Percentiles rank a stretch among this genome's conserved stretches.
Conservation (phyloP, 345 rosid genomes). For the Corchorus capsularis region DNA sequence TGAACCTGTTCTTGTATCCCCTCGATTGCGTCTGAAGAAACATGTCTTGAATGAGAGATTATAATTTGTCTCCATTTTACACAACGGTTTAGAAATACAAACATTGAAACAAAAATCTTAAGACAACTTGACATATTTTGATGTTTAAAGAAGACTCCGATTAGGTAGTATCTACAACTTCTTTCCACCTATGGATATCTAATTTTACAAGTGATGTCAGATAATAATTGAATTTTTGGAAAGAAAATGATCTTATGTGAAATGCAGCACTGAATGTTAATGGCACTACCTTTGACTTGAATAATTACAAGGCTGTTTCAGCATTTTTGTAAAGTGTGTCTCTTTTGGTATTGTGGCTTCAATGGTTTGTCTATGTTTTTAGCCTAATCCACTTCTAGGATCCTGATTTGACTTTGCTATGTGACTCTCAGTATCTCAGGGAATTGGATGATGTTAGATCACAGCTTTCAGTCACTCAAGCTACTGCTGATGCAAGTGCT, state of each 20-base stretch:
- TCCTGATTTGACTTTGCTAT: conserved; percentile 20
- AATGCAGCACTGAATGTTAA: background rate
- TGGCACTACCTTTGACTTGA: background rate
- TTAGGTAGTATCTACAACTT: background rate
- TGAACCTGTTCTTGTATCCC: background rate
- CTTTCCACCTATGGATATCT: background rate
- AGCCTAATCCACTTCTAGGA: background rate
- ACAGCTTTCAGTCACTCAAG: conserved; percentile 62
- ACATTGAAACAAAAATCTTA: too few relatives aligned
- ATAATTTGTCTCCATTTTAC: too few relatives aligned
- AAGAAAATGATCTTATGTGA: background rate
- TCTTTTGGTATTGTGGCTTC: background rate
- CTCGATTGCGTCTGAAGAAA: background rate
- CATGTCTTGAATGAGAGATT: too few relatives aligned
- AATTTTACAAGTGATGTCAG: background rate
- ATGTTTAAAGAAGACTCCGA: background rate
- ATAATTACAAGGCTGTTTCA: background rate
- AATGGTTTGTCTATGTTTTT: background rate
- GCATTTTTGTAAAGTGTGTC: background rate
- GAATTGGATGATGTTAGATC: conserved; percentile 65
- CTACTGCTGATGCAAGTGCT: conserved; percentile 79
- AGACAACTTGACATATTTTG: background rate
- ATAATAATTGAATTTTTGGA: background rate
- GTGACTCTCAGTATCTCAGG: conserved; percentile 53
- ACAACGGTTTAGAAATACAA: too few relatives aligned